phyloP scores from a whole-genome alignment of 1,284 basidiomycete genomes.

The Pisolithus thermaeus region DNA sequence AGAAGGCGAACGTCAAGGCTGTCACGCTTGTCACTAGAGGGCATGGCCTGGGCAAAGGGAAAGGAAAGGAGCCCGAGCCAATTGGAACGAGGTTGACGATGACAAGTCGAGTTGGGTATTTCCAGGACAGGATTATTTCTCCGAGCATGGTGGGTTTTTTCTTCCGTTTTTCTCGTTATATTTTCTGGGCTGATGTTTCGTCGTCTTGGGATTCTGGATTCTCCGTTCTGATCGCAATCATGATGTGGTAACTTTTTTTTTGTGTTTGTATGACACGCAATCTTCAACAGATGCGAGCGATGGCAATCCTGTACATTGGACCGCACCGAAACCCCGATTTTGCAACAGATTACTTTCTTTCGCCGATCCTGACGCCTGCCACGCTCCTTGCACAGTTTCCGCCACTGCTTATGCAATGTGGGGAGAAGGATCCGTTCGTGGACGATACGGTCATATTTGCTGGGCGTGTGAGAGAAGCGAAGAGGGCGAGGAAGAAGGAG shows the following conservation, averaged over 20 bases:
- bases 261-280: background rate
- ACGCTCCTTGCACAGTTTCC: constrained; percentile 88
- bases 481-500: constrained; percentile 72
- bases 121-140: constrained; percentile 87
- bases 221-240: background rate
- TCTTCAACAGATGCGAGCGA: constrained; percentile 83
- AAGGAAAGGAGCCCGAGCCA: constrained; percentile 38
- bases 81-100: constrained; percentile 89
- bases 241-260: too few relatives aligned
- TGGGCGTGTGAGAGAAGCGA: constrained; percentile 88
- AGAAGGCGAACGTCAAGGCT: constrained; percentile 43
- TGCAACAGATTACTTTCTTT: constrained; percentile 90
- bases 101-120: constrained; percentile 93
- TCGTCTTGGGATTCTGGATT: background rate
- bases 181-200: too few relatives aligned
- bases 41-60: constrained; percentile 22
- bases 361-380: constrained; percentile 85
- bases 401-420: constrained; percentile 87
- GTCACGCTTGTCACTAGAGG: constrained; percentile 23
- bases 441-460: constrained; percentile 96
- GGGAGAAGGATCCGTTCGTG: constrained; percentile 95
- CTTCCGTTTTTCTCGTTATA: background rate
- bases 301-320: constrained; percentile 97
- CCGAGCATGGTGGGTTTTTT: constrained; percentile 76
- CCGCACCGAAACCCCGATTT: constrained; percentile 91